Percentiles rank a stretch among this genome's conserved stretches.
These are phyloP conservation scores for Yamadazyma taylorii DNA, from an alignment of 1,139 yeast genomes.

Conservation along the genomic window DNA sequence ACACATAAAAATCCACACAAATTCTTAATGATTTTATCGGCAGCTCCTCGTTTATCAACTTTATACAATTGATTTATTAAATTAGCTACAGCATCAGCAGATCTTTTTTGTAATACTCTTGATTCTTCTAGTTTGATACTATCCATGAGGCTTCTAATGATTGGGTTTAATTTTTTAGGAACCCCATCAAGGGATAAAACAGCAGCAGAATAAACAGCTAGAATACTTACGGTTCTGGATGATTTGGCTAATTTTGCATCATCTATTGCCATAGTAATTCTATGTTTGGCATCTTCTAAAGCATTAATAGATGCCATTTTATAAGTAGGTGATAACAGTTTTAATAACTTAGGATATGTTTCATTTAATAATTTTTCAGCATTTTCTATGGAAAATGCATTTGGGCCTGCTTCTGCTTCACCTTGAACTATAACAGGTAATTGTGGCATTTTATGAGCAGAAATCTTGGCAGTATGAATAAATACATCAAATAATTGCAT, in stretches of 20 bases:
- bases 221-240: slow-evolving; percentile 60
- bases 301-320: slow-evolving; percentile 73
- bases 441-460: slow-evolving; percentile 77
- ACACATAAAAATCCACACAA: slow-evolving; percentile 92
- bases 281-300: slow-evolving; percentile 74
- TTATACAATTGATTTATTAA: slow-evolving; percentile 59
- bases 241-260: slow-evolving; percentile 61
- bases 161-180: slow-evolving; percentile 85
- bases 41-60: slow-evolving; percentile 65
- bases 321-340: slow-evolving; percentile 65
- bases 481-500: slow-evolving; percentile 78
- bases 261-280: slow-evolving; percentile 63
- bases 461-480: slow-evolving; percentile 70
- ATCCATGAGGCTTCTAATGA: slow-evolving; percentile 90
- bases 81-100: slow-evolving; percentile 68
- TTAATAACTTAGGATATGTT: slow-evolving; percentile 64
- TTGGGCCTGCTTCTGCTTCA: slow-evolving; percentile 91
- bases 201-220: slow-evolving; percentile 78
- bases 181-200: slow-evolving; percentile 60
- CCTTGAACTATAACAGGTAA: slow-evolving; percentile 92
- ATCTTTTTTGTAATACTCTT: slow-evolving; percentile 61
- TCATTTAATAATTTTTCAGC: slow-evolving; percentile 73
- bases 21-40: slow-evolving; percentile 87
- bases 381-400: slow-evolving; percentile 78
- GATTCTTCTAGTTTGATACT: slow-evolving; percentile 79